A percentile compares a stretch with the other conserved stretches of the same genome.
Conservation (phyloP, 1,284 basidiomycete species). For the Tylopilus microsporus region DNA sequence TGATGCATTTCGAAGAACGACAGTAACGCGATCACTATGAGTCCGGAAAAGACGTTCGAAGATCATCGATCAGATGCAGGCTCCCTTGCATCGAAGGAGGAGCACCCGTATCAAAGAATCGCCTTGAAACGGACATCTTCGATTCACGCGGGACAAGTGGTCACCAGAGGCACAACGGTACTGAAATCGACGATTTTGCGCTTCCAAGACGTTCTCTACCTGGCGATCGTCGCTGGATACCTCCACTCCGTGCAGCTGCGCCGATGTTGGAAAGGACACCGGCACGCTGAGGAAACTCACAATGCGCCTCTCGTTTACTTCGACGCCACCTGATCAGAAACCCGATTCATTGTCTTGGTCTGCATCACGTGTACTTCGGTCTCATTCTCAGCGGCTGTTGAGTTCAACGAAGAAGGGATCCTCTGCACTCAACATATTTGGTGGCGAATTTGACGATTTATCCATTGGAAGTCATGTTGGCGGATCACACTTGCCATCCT, state of each 20-base stretch:
- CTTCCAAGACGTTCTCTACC: slow-evolving; percentile 7
- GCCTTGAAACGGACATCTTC: slow-evolving; percentile 16
- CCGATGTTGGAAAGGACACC: neutral
- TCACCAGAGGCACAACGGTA: neutral
- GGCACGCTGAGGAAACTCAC: slow-evolving; percentile 16
- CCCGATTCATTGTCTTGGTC: slow-evolving; percentile 6
- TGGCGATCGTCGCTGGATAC: neutral
- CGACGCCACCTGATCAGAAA: slow-evolving; percentile 14
- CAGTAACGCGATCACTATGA: neutral
- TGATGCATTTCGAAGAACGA: neutral
- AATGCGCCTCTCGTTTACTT: slow-evolving; percentile 26
- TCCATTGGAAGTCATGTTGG: slow-evolving; percentile 87
- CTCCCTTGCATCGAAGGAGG: slow-evolving; percentile 20
- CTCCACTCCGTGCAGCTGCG: neutral
- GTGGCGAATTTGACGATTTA: slow-evolving; percentile 91
- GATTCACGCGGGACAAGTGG: neutral
- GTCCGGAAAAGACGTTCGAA: neutral
- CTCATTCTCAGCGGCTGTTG: slow-evolving; percentile 30
- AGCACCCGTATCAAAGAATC: slow-evolving; percentile 27
- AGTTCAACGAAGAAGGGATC: slow-evolving; percentile 1
- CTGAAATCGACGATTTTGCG: slow-evolving; percentile 12
- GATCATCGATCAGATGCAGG: neutral
- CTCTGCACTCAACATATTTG: slow-evolving; percentile 89
- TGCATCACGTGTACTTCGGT: slow-evolving; percentile 31
- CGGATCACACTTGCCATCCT: slow-evolving; percentile 82